Percentiles rank a stretch among this genome's conserved stretches.
These are phyloP conservation scores for Opeltia flavorubescens DNA, from an alignment of 495 filamentous ascomycete species.

Conservation along the genomic window DNA sequence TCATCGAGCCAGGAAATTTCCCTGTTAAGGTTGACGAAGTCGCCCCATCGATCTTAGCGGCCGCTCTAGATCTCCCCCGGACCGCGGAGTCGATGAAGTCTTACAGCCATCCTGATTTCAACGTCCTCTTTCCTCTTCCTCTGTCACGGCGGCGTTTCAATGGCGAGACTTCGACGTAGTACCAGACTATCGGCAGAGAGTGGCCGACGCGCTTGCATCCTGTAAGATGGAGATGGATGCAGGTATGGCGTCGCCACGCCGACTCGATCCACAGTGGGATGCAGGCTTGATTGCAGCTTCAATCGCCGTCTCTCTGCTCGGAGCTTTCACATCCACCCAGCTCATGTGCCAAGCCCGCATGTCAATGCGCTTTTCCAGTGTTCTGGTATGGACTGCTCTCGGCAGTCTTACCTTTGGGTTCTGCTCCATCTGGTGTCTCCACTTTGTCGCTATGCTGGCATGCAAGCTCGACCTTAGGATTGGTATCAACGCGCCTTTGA, in stretches of 20 bases:
- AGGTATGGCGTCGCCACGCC: not conserved
- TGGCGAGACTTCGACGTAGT: not conserved
- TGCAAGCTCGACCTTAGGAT: constrained; percentile 18
- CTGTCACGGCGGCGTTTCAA: not conserved
- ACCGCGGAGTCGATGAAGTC: too few species aligned
- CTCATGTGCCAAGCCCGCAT: constrained; percentile 18
- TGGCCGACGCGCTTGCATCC: not conserved
- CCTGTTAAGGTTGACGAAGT: too few species aligned
- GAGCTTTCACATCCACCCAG: constrained; percentile 20
- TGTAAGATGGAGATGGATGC: not conserved
- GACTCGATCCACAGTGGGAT: constrained; percentile 15
- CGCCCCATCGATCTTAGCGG: too few species aligned
- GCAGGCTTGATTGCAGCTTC: constrained; percentile 16
- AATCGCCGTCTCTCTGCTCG: constrained; percentile 17
- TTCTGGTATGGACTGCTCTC: constrained; percentile 15
- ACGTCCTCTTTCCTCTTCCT: not conserved
- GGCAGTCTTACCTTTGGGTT: constrained; percentile 19
- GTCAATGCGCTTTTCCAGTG: constrained; percentile 12
- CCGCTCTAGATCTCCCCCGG: too few species aligned
- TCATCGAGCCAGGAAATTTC: too few species aligned
- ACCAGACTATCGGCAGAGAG: too few species aligned
- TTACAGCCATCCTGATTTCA: too few species aligned
- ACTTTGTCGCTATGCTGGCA: constrained; percentile 19
- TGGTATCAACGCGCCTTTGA: constrained; percentile 13
- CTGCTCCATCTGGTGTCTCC: constrained; percentile 19